These are phyloP conservation scores for Cyberlindnera euphorbiae DNA, from an alignment of 805 yeast genomes.

Conservation along the genomic window DNA sequence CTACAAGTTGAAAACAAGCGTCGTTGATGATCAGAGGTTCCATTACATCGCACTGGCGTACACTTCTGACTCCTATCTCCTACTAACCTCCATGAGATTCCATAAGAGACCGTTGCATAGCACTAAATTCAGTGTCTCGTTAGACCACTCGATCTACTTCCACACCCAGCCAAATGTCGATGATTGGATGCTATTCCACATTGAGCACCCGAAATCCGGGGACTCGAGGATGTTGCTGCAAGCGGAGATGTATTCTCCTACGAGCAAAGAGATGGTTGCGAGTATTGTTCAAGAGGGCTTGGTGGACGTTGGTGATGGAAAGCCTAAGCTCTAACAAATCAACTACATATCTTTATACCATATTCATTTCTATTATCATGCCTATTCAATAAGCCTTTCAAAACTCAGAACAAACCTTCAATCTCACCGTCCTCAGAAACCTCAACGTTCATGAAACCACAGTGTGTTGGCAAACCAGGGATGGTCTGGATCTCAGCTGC, in stretches of 20 bases:
- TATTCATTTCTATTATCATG: too few species aligned
- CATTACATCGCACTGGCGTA: conserved; percentile 56
- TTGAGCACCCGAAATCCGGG: conserved; percentile 44
- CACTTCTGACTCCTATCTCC: conserved; percentile 51
- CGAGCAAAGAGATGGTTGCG: conserved; percentile 44
- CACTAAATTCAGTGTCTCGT: conserved; percentile 49
- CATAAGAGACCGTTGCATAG: conserved; percentile 42
- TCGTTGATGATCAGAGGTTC: conserved; percentile 29
- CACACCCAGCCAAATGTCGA: conserved; percentile 45
- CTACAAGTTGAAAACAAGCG: conserved; percentile 12
- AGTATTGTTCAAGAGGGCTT: conserved; percentile 65
- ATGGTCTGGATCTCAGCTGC: conserved; percentile 86
- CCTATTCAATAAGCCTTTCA: too few species aligned
- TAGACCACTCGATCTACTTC: conserved; percentile 66
- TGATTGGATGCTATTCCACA: conserved; percentile 48
- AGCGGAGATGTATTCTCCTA: conserved; percentile 47
- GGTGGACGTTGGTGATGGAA: conserved; percentile 25
- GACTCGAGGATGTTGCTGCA: conserved; percentile 51
- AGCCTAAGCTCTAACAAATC: conserved; percentile 4
- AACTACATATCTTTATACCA: too few species aligned
- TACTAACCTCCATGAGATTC: conserved; percentile 48
- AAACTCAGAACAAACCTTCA: conserved; percentile 62
- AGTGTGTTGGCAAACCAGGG: conserved; percentile 81
- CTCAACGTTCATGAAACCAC: conserved; percentile 85
- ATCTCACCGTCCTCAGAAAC: conserved; percentile 76